These are phyloP conservation scores for Cokeromyces recurvatus DNA, from an alignment of 371 early-diverging fungal genomes.

Conservation along the genomic window DNA sequence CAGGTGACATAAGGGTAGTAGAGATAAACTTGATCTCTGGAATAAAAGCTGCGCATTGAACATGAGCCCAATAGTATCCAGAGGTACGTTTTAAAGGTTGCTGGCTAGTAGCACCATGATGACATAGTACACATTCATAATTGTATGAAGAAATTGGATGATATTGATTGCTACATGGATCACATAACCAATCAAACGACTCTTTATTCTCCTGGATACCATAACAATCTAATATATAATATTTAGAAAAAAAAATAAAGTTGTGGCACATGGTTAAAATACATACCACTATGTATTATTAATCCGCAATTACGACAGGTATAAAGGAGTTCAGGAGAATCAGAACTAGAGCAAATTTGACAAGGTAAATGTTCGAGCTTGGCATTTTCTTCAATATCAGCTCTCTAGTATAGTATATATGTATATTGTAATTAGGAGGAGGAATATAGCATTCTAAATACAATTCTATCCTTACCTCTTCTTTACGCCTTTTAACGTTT, in stretches of 20 bases:
- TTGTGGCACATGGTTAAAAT: too few species aligned
- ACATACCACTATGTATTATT: conserved; percentile 56
- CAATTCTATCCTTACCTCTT: conserved; percentile 1
- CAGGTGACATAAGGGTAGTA: conserved; percentile 62
- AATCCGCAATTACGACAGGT: conserved; percentile 59
- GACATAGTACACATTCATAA: conserved; percentile 63
- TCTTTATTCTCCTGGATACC: conserved; percentile 22
- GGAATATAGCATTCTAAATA: too few species aligned
- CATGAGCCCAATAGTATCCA: conserved; percentile 90
- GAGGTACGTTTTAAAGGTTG: conserved; percentile 83
- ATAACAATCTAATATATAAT: conserved; percentile 39
- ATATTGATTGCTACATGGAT: conserved; percentile 55
- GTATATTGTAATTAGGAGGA: too few species aligned
- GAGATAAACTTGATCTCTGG: conserved; percentile 74
- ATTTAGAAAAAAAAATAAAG: too few species aligned
- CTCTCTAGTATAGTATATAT: too few species aligned
- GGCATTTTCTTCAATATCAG: too few species aligned
- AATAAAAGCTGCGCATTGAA: conserved; percentile 84
- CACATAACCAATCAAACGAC: conserved; percentile 53
- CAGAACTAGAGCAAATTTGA: conserved; percentile 40
- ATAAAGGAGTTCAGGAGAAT: conserved; percentile 27
- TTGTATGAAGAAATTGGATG: conserved; percentile 58
- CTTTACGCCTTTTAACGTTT: conserved; percentile 4
- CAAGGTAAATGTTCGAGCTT: conserved; percentile 37
- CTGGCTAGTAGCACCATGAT: conserved; percentile 29